Evolutionary conservation across 192 early-diverging fungal species (phyloP).

Genomic region (Chytriomyces sp.): DNA sequence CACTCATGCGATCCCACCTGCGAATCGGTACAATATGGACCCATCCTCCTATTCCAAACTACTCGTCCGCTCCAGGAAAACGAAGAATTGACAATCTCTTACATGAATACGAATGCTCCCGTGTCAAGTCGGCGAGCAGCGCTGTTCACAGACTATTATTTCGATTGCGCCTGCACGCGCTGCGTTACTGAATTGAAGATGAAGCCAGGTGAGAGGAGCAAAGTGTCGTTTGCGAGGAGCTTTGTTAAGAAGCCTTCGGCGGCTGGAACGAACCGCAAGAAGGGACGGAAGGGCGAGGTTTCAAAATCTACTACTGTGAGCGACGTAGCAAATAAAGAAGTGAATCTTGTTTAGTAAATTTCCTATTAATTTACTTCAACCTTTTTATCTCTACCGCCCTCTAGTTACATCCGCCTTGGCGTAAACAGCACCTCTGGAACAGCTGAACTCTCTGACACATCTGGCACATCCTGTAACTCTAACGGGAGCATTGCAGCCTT

Average conservation of each 20-base stretch:
- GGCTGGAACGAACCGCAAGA: background rate
- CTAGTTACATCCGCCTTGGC: too few relatives aligned
- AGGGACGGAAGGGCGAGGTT: background rate
- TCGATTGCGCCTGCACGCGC: slow-evolving; percentile 61
- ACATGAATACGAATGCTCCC: slow-evolving; percentile 66
- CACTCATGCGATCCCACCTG: slow-evolving; percentile 65
- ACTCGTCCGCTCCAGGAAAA: slow-evolving; percentile 24
- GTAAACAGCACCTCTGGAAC: too few relatives aligned
- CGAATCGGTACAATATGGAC: slow-evolving; percentile 41
- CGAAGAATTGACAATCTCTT: slow-evolving; percentile 66
- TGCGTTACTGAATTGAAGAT: slow-evolving; percentile 42
- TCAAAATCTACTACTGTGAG: too few relatives aligned
- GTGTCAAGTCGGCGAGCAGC: slow-evolving; percentile 55
- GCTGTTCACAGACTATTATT: slow-evolving; percentile 64
- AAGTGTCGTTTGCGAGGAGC: slow-evolving; percentile 3
- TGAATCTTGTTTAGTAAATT: too few relatives aligned
- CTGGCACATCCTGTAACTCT: too few relatives aligned
- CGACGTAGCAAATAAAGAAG: too few relatives aligned
- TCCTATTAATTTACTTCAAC: too few relatives aligned
- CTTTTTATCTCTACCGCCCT: too few relatives aligned
- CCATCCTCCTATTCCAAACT: slow-evolving; percentile 31
- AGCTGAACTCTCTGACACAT: too few relatives aligned
- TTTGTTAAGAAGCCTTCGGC: background rate
- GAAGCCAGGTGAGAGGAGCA: background rate
- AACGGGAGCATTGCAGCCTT: too few relatives aligned